These are phyloP conservation scores for Cicer judaicum DNA, from an alignment of 306 rosid species.

Conservation along the genomic window DNA sequence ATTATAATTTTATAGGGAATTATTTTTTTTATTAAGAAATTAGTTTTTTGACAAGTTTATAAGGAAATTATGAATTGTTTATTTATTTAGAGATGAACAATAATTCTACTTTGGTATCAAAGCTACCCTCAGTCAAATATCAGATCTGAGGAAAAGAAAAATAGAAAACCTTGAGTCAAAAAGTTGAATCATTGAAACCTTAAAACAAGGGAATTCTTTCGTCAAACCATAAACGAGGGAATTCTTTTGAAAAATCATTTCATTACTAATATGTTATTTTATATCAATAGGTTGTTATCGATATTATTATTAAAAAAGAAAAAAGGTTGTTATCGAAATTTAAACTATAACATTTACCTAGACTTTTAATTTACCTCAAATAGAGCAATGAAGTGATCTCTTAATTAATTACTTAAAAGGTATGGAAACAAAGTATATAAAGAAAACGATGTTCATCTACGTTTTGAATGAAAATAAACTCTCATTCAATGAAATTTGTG, in stretches of 20 bases:
- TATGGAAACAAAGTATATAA: no score
- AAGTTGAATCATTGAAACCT: constrained; percentile 23
- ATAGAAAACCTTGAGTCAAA: constrained; percentile 4
- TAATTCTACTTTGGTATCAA: no score
- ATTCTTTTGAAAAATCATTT: not conserved
- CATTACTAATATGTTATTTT: not conserved
- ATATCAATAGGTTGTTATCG: not conserved
- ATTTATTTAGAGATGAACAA: no score
- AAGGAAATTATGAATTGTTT: no score
- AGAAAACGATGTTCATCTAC: no score
- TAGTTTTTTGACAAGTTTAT: no score
- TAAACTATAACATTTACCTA: not conserved
- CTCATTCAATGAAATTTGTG: no score
- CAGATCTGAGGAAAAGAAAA: not conserved
- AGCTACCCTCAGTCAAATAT: constrained; percentile 22
- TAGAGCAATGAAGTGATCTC: not conserved
- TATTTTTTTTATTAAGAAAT: no score
- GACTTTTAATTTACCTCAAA: not conserved
- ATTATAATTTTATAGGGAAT: no score
- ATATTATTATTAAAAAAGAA: not conserved
- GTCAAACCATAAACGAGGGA: not conserved
- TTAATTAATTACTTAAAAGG: not conserved
- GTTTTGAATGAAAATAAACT: no score
- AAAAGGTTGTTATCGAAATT: constrained; percentile 6
- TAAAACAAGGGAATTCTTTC: constrained; percentile 4